These are phyloP conservation scores for Asclepias syriaca DNA, from an alignment of 257 asterid genomes.

Conservation along the genomic window DNA sequence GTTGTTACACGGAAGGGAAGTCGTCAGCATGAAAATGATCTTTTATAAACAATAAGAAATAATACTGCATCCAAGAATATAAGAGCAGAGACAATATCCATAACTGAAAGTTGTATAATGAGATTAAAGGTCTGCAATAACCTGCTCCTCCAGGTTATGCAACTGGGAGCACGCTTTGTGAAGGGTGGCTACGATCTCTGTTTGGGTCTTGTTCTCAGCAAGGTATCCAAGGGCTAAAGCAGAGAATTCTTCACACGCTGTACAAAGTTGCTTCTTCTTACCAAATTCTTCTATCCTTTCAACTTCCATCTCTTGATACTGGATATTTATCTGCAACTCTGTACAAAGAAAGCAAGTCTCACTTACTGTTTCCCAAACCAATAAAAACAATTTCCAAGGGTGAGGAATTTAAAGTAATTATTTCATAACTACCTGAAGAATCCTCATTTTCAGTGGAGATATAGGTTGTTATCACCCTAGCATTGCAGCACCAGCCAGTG, in stretches of 20 bases:
- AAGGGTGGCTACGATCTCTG: slow-evolving; percentile 54
- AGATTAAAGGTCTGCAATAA: slow-evolving; percentile 15
- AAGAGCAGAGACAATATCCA: background rate
- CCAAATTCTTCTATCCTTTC: slow-evolving; percentile 31
- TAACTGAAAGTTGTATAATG: slow-evolving; percentile 9
- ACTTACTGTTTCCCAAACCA: slow-evolving; percentile 4
- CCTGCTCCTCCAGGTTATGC: slow-evolving; percentile 67
- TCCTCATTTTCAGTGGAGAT: slow-evolving; percentile 13
- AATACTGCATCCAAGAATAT: background rate
- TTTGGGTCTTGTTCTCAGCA: slow-evolving; percentile 59
- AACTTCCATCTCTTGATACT: slow-evolving; percentile 31
- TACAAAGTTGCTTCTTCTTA: slow-evolving; percentile 45
- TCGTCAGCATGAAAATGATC: background rate
- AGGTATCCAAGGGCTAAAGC: slow-evolving; percentile 64
- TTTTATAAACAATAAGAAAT: no score
- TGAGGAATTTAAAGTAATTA: background rate
- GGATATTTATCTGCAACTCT: slow-evolving; percentile 39
- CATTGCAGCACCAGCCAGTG: slow-evolving; percentile 51
- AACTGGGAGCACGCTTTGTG: slow-evolving; percentile 70
- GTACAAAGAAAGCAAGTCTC: slow-evolving; percentile 22
- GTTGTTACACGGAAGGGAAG: slow-evolving; percentile 2
- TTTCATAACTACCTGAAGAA: slow-evolving; percentile 32
- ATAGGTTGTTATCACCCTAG: slow-evolving; percentile 43
- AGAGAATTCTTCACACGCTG: slow-evolving; percentile 63
- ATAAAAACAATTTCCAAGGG: background rate